Conservation (phyloP, 805 yeast genomes). For the Ogataea siamensis region DNA sequence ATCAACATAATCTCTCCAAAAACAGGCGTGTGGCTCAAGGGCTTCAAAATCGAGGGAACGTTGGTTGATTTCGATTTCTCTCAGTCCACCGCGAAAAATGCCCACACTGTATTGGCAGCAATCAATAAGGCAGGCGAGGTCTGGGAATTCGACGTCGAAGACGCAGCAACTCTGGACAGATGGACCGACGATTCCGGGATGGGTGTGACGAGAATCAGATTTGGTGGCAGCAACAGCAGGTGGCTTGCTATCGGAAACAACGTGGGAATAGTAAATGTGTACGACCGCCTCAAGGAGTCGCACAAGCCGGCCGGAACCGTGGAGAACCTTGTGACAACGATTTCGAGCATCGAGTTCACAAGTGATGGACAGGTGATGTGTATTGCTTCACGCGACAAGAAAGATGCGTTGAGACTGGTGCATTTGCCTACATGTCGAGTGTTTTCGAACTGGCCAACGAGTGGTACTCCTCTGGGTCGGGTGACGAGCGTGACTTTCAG, state of each 20-base stretch:
- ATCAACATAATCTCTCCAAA: constrained; percentile 71
- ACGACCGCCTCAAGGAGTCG: constrained; percentile 50
- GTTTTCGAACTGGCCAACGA: constrained; percentile 95
- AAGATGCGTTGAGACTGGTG: constrained; percentile 81
- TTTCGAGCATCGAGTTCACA: constrained; percentile 70
- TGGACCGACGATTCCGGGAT: constrained; percentile 89
- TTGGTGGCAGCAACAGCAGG: constrained; percentile 68
- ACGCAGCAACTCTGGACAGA: constrained; percentile 50
- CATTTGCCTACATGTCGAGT: constrained; percentile 87
- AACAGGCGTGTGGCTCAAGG: constrained; percentile 84
- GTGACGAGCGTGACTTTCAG: constrained; percentile 81
- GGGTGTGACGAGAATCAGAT: constrained; percentile 72
- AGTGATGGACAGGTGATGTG: constrained; percentile 88
- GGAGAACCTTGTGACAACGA: constrained; percentile 78
- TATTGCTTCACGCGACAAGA: constrained; percentile 78
- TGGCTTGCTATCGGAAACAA: constrained; percentile 89
- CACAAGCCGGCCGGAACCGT: constrained; percentile 56
- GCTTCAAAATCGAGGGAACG: constrained; percentile 86
- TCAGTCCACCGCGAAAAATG: constrained; percentile 32
- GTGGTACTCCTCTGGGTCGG: constrained; percentile 93
- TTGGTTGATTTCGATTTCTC: constrained; percentile 78
- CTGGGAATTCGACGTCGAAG: constrained; percentile 73
- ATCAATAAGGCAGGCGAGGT: constrained; percentile 81
- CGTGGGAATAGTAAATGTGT: constrained; percentile 86
- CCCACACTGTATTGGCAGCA: constrained; percentile 43